phyloP scores from a whole-genome alignment of 305 asterid genomes.

The Fraxinus latifolia region DNA sequence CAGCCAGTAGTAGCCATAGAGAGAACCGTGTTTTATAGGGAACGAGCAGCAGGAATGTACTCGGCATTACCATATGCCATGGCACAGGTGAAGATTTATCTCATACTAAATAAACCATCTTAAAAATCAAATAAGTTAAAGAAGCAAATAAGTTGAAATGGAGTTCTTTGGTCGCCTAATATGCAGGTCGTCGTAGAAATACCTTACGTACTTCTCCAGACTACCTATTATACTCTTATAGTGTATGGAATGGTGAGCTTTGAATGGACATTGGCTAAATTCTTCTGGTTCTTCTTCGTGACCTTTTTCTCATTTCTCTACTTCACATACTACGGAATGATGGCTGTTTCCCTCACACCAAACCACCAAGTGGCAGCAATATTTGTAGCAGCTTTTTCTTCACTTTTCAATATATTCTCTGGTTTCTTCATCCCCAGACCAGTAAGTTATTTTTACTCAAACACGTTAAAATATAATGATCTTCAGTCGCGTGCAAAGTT shows the following conservation, averaged over 20 bases:
- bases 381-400: constrained; percentile 76
- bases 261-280: constrained; percentile 78
- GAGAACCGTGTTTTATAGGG: constrained; percentile 87
- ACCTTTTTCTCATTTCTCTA: constrained; percentile 72
- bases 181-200: constrained; percentile 66
- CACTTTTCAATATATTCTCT: constrained; percentile 73
- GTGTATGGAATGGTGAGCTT: constrained; percentile 84
- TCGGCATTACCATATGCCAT: constrained; percentile 92
- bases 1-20: constrained; percentile 89
- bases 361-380: constrained; percentile 85
- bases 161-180: background rate
- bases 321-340: constrained; percentile 94
- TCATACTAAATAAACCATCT: background rate
- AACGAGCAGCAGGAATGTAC: constrained; percentile 94
- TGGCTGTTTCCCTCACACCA: constrained; percentile 92
- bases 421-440: constrained; percentile 92
- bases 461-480: background rate
- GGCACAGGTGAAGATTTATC: constrained; percentile 59
- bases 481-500: background rate
- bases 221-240: constrained; percentile 60
- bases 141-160: background rate
- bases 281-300: constrained; percentile 83
- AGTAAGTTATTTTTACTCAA: constrained; percentile 41
- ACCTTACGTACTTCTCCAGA: constrained; percentile 62
- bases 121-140: background rate